Evolutionary conservation across 164 flowering plant species (phyloP).

Genomic region (Stephania japonica): DNA sequence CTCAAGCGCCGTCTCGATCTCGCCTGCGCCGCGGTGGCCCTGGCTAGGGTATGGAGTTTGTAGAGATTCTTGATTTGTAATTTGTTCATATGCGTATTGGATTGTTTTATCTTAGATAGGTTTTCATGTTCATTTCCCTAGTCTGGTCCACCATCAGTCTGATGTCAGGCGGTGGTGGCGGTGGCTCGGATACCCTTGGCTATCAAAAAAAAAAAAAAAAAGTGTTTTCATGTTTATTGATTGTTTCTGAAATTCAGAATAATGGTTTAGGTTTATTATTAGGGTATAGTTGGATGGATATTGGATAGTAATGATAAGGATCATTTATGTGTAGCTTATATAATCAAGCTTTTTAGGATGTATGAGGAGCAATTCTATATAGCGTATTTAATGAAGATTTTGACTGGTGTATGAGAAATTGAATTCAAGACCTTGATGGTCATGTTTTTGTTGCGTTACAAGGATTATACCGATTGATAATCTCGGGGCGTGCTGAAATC

Average conservation of each 20-base stretch:
- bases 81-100: neutral
- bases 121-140: no score
- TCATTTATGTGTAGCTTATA: no score
- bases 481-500: neutral
- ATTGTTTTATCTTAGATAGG: neutral
- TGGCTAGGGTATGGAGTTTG: conserved; percentile 47
- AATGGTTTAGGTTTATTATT: no score
- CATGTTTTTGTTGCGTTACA: neutral
- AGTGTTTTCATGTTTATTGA: no score
- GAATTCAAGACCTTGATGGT: neutral
- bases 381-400: neutral
- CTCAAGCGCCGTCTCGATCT: conserved; percentile 71
- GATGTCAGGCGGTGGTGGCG: no score
- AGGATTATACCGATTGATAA: neutral
- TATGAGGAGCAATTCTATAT: neutral
- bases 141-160: no score
- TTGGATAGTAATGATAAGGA: no score
- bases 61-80: neutral
- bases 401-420: neutral
- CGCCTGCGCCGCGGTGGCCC: conserved; percentile 91
- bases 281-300: no score
- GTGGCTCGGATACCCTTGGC: no score
- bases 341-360: neutral
- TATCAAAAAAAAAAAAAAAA: no score
- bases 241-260: no score